Conservation (phyloP, 2,329 filamentous ascomycete genomes). For the Tolypocladium amazonense region DNA sequence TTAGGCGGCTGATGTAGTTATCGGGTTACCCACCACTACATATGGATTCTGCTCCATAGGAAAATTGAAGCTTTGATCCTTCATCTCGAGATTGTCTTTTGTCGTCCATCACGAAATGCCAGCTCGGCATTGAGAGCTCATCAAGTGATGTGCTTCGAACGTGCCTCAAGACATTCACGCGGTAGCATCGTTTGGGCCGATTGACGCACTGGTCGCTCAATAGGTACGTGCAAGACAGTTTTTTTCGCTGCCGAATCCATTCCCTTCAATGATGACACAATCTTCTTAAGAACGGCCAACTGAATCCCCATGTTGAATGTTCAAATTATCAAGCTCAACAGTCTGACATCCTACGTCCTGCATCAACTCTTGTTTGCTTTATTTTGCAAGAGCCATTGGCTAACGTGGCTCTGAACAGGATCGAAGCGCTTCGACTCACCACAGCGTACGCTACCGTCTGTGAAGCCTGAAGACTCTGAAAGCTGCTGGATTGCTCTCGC, state of each 20-base stretch:
- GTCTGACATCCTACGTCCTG: constrained; percentile 34
- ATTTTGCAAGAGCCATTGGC: constrained; percentile 3
- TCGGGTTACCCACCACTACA: neutral
- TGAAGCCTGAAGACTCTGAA: neutral
- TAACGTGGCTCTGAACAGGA: constrained; percentile 11
- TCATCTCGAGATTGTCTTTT: neutral
- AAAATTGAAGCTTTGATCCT: neutral
- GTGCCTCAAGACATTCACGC: neutral
- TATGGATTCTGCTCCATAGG: neutral
- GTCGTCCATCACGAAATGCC: neutral
- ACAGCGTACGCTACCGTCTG: neutral
- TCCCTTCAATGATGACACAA: constrained; percentile 40
- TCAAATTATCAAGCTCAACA: constrained; percentile 54
- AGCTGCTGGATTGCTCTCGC: too few relatives aligned
- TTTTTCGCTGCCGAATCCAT: neutral
- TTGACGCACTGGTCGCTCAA: neutral
- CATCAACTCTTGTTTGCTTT: neutral
- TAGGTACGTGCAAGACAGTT: neutral
- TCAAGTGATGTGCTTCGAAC: neutral
- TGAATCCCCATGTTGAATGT: constrained; percentile 47
- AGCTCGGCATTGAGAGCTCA: neutral
- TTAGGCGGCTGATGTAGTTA: neutral
- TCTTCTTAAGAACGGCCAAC: constrained; percentile 57
- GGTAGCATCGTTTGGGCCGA: neutral
- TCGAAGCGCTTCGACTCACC: neutral